Evolutionary conservation across 768 basidiomycete species (phyloP), one percentile per base, ranked within the genome.

Genomic region (Hygrocybe coccinea): DNA sequence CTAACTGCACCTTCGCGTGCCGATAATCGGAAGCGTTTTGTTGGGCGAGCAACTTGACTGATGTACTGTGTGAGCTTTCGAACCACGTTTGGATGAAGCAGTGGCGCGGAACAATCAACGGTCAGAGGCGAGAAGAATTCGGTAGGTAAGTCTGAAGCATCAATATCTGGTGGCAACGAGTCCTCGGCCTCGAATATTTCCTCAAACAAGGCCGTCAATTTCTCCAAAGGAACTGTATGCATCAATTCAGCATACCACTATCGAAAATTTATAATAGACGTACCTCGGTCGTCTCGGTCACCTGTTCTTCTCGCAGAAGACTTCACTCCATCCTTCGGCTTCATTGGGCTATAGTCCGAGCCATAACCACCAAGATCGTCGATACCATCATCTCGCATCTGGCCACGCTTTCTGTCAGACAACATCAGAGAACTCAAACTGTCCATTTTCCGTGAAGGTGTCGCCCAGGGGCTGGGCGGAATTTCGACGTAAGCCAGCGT

Each of bases 111-210:
- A 48, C 73, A 69, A 55, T 90, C 85, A 21, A 68, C 61, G 0
- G 83, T 87, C 29, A 80, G 71, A 6, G 72, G 72, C 21, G 84
- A 93, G 69, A 84, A 93, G 65, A 76, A 87, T 7, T 85, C 80
- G 25, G 74, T 65, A 3, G 83, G 75, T 11, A 91, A 72, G 50
- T 83, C 76, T 12, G 65, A 57, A n/a, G 72, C 57, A 37, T 79
- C 76, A 2, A 74, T 67, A 48, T 87, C 85, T 0, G 82, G 72
- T 2, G 85, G 78, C 14, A 91, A 72, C 0, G 77, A 67, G 64
- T 94, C 93, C 61, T 90, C 85, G 0, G 88, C 84, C 59, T 89
- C 86, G 54, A 95, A 89, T 14, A 97, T 79, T 52, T 95, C 92
- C 59, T 93, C 90, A 1, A 95, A 73, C 15, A 91, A 71, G 2